Evolutionary conservation across 352 stramenopile genomes (phyloP).

Genomic region (Pythium biforme): DNA sequence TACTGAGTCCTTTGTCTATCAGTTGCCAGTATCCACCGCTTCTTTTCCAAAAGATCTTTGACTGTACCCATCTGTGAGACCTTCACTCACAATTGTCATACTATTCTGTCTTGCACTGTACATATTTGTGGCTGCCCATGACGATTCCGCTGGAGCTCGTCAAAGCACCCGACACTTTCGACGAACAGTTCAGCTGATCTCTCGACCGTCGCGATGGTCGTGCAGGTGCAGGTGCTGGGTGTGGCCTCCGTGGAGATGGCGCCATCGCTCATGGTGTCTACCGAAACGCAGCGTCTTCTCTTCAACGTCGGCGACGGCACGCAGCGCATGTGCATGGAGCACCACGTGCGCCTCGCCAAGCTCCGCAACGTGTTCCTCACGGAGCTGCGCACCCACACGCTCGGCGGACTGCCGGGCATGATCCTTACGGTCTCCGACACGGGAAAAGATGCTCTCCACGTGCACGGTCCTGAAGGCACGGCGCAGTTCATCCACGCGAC

Average conservation of each 20-base stretch:
- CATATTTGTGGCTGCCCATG: too few species aligned
- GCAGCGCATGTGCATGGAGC: conserved; percentile 91
- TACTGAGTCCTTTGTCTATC: too few species aligned
- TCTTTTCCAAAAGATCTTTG: too few species aligned
- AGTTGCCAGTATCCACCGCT: too few species aligned
- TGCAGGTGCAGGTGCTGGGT: conserved; percentile 76
- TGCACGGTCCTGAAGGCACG: conserved; percentile 73
- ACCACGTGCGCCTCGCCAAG: conserved; percentile 86
- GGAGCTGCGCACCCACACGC: conserved; percentile 68
- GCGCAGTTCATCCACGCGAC: conserved; percentile 71
- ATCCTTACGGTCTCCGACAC: conserved; percentile 88
- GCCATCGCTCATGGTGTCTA: conserved; percentile 68
- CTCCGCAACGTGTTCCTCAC: conserved; percentile 85
- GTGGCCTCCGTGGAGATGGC: conserved; percentile 72
- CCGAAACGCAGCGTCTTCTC: conserved; percentile 63
- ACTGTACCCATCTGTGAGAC: too few species aligned
- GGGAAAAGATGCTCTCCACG: conserved; percentile 65
- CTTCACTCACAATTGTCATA: too few species aligned
- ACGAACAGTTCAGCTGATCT: background rate
- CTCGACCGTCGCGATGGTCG: conserved; percentile 46
- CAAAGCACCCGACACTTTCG: too few species aligned
- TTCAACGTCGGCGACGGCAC: conserved; percentile 91
- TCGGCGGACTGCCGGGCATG: conserved; percentile 87
- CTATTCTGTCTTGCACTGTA: too few species aligned
- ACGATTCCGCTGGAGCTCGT: background rate